These are phyloP conservation scores for Cercospora zeina DNA, from an alignment of 2,329 filamentous ascomycete genomes.

Conservation along the genomic window DNA sequence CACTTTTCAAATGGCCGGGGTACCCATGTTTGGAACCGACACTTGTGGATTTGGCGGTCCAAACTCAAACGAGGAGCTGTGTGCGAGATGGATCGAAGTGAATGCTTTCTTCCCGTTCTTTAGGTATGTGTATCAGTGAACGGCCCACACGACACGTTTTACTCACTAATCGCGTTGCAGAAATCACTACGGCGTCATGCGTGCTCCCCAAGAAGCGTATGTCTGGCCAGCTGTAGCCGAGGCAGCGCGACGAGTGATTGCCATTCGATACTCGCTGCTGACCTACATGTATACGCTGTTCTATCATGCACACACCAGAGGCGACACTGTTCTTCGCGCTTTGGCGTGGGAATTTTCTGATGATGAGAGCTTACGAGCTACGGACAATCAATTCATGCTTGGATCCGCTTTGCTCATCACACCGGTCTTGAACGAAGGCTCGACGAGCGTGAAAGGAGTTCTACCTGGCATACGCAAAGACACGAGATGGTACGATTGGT, in stretches of 20 bases:
- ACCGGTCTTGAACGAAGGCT: conserved; percentile 64
- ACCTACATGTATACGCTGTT: conserved; percentile 74
- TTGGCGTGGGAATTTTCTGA: conserved; percentile 71
- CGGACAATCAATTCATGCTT: conserved; percentile 69
- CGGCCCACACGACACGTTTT: conserved; percentile 45
- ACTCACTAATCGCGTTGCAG: neutral
- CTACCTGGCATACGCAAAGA: conserved; percentile 63
- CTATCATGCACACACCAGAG: conserved; percentile 63
- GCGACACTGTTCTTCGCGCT: conserved; percentile 68
- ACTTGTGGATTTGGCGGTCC: conserved; percentile 35
- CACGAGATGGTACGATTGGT: conserved; percentile 74
- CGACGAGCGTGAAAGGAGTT: conserved; percentile 62
- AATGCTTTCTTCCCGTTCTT: conserved; percentile 76
- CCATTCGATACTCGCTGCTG: conserved; percentile 66
- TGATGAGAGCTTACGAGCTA: conserved; percentile 62
- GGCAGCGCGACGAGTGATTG: conserved; percentile 63
- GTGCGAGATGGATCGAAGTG: conserved; percentile 34
- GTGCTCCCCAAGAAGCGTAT: conserved; percentile 63
- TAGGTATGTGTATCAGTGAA: conserved; percentile 60
- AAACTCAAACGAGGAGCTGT: conserved; percentile 30
- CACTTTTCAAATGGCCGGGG: conserved; percentile 32
- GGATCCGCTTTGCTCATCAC: conserved; percentile 64
- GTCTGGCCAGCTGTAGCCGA: conserved; percentile 63
- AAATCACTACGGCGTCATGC: conserved; percentile 17
- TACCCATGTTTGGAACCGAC: conserved; percentile 37